Percentiles rank a stretch among this genome's conserved stretches.
Evolutionary conservation across 768 basidiomycete genomes (phyloP).

Genomic region (Agaricus blazei): DNA sequence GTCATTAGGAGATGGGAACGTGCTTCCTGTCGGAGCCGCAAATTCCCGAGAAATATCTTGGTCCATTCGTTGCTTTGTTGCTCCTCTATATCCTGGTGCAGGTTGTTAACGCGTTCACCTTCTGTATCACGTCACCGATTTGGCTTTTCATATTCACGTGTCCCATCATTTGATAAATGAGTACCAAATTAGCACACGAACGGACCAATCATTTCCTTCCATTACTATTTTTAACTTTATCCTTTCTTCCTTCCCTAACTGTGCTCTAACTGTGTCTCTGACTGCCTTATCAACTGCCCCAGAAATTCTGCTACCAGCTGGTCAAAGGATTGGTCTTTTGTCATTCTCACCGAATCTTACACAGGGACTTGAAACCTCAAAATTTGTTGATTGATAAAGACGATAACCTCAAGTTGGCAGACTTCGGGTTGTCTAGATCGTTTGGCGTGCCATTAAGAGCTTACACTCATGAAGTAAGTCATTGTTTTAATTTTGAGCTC

Average conservation of each 20-base stretch:
- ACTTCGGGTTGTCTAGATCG: slow-evolving; percentile 93
- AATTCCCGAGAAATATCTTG: not conserved
- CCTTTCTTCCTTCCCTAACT: not conserved
- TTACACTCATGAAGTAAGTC: slow-evolving; percentile 92
- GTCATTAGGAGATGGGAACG: no score
- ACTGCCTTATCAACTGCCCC: not conserved
- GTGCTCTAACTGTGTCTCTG: slow-evolving; percentile 5
- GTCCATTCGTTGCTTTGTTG: no score
- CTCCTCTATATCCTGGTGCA: no score
- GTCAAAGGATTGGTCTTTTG: slow-evolving; percentile 89
- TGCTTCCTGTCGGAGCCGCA: not conserved
- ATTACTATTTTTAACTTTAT: not conserved
- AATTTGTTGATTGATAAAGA: slow-evolving; percentile 88
- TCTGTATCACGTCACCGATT: no score
- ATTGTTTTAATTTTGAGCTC: not conserved
- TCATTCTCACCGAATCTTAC: slow-evolving; percentile 94
- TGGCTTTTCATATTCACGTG: slow-evolving; percentile 18
- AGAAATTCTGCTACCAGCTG: slow-evolving; percentile 98
- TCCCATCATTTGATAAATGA: slow-evolving; percentile 18
- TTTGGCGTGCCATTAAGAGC: slow-evolving; percentile 98
- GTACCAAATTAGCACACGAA: not conserved
- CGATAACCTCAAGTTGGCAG: slow-evolving; percentile 91
- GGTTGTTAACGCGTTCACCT: no score
- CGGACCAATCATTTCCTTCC: not conserved
- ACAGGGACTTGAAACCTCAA: slow-evolving; percentile 95